Conservation (phyloP, 2,329 filamentous ascomycete species). For the Neurospora sp. region DNA sequence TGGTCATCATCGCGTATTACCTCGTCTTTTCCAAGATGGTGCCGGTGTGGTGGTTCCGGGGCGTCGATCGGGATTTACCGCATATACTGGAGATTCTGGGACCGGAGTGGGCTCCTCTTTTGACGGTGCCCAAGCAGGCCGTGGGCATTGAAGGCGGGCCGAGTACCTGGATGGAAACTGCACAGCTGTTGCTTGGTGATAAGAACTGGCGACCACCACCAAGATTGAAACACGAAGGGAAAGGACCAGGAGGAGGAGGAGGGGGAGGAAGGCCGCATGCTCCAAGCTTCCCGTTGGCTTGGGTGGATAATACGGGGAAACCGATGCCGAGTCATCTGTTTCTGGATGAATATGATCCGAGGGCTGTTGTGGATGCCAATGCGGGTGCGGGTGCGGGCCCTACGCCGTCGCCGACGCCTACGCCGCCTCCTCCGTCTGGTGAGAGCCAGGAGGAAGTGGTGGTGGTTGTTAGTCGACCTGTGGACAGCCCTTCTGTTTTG, state of each 20-base stretch:
- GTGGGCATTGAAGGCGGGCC: conserved; percentile 9
- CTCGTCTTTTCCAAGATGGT: conserved; percentile 39
- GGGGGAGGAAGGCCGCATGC: too few species aligned
- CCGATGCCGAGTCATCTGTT: background rate
- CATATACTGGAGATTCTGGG: conserved; percentile 33
- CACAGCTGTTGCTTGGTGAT: background rate
- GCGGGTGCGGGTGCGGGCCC: background rate
- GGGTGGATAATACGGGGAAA: background rate
- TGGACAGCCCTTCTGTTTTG: background rate
- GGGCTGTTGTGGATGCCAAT: background rate
- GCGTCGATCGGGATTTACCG: conserved; percentile 35
- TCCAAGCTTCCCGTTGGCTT: background rate
- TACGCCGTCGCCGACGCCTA: background rate
- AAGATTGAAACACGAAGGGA: background rate
- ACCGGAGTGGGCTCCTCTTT: conserved; percentile 29
- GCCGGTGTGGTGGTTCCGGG: conserved; percentile 40
- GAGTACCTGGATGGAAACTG: conserved; percentile 22
- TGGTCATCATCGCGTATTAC: conserved; percentile 45
- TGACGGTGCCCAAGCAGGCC: conserved; percentile 32
- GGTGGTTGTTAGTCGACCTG: background rate
- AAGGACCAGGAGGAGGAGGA: background rate
- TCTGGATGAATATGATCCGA: background rate
- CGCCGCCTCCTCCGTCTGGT: background rate
- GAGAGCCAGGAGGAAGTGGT: background rate
- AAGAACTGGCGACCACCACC: background rate